Evolutionary conservation across 169 alveolate genomes (phyloP), one percentile per base, ranked within the genome.

Genomic region (Cryptosporidium bovis): DNA sequence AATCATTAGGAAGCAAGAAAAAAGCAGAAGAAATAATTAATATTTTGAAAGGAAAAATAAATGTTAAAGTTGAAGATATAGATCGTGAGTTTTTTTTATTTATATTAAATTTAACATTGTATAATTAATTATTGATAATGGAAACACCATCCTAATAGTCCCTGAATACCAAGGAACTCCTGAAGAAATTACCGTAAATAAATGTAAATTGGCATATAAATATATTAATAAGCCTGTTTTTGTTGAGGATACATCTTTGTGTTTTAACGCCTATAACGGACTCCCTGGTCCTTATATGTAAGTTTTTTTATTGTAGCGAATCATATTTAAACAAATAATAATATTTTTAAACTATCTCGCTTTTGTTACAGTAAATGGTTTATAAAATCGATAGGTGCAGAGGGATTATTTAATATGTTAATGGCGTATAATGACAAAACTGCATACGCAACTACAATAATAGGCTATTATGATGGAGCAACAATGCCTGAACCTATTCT

Each of bases 221-320:
- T 67, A 91, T 60, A 89, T 87, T 58, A 90, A 89, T 46, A 84
- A 83, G 7, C 96, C 97, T 27, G 95, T 95, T 33, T 82, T 97
- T 44, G 92, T 92, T 13, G 99, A 97, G 82, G 99, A 97, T 87
- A 96, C 98, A 12, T 95, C 96, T 2, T 93, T 97, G 20, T 95
- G 98, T 90, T 97, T 95, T 91, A 93, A 95, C 82, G 97, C 98
- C 3, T 90, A 92, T 31, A 91, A 91, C 33, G 98, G 98, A 53
- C 94, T 97, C 58, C 99, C 99, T 18, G 99, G 99, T 2, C 98
- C 98, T 16, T 97, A 96, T 83, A 95, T 97, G 97, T 95, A 93
- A 68, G 90, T 77, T 60, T 6, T 6, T 0, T 34, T 64, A 27
- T 2, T 64, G 20, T 15, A 0, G 20, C 0, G 31, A n/a, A 8